Conservation (phyloP, 2,329 filamentous ascomycete species). For the Microsporum audouinii region DNA sequence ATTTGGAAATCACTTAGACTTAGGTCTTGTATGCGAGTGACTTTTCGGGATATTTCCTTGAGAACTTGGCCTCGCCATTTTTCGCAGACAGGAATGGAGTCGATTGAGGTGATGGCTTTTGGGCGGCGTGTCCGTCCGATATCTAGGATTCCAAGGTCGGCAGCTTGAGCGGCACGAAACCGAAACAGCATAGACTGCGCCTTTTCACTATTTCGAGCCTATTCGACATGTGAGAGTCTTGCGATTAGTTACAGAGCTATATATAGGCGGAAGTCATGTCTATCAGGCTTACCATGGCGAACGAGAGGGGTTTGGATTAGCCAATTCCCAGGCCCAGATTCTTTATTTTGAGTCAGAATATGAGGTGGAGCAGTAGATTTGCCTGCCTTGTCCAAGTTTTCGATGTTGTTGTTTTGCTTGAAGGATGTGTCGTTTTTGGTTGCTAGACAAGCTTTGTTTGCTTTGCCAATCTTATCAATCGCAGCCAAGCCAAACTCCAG, state of each 20-base stretch:
- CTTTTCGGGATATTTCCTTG: slow-evolving; percentile 93
- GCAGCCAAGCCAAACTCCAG: background rate
- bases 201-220: slow-evolving; percentile 97
- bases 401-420: background rate
- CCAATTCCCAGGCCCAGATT: background rate
- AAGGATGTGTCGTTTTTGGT: background rate
- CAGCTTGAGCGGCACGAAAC: slow-evolving; percentile 94
- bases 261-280: background rate
- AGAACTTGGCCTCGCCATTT: slow-evolving; percentile 97
- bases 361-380: background rate
- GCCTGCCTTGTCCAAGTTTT: background rate
- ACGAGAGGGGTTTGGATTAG: background rate
- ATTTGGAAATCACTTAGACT: slow-evolving; percentile 94
- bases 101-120: slow-evolving; percentile 78
- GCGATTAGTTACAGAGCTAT: background rate
- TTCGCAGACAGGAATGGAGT: slow-evolving; percentile 75
- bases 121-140: slow-evolving; percentile 79
- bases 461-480: background rate
- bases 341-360: background rate
- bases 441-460: background rate
- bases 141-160: slow-evolving; percentile 92
- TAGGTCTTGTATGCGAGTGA: slow-evolving; percentile 86
- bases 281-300: background rate
- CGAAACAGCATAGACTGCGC: slow-evolving; percentile 99
- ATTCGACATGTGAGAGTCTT: background rate